A percentile compares a stretch with the other conserved stretches of the same genome.
Evolutionary conservation across 495 filamentous ascomycete species (phyloP).

Genomic region (Penicillium argentinense): DNA sequence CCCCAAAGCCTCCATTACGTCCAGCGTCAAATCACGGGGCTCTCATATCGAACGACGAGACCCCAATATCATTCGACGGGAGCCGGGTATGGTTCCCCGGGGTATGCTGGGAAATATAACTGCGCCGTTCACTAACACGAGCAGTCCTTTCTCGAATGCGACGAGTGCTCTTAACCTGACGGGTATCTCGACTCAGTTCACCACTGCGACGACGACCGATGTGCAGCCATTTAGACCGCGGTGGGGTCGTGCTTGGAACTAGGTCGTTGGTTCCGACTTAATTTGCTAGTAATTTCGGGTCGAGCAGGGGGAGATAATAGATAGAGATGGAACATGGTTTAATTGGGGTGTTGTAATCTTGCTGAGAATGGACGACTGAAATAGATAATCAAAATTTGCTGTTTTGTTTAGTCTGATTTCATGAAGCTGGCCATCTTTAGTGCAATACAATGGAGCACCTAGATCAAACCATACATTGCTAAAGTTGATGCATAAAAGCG

Average conservation of each 20-base stretch:
- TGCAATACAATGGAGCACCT: neutral
- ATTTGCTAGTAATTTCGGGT: neutral
- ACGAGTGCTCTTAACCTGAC: slow-evolving; percentile 15
- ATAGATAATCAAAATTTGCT: neutral
- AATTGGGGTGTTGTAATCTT: neutral
- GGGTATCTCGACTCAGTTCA: neutral
- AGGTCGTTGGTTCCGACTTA: too few species aligned
- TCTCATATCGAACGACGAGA: neutral
- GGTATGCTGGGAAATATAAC: slow-evolving; percentile 12
- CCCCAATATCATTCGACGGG: neutral
- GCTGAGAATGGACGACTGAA: neutral
- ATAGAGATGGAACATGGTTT: neutral
- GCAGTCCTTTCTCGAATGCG: slow-evolving; percentile 11
- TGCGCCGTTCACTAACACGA: slow-evolving; percentile 20
- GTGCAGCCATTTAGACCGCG: neutral
- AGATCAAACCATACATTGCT: neutral
- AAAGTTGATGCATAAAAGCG: too few species aligned
- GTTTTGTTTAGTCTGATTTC: neutral
- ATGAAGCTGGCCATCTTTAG: neutral
- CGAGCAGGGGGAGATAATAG: neutral
- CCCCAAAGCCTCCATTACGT: slow-evolving; percentile 3
- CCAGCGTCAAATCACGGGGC: neutral
- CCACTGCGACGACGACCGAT: neutral
- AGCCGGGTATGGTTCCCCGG: slow-evolving; percentile 17
- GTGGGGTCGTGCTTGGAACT: neutral